Conservation (phyloP, 441 rosid genomes). For the Erodium moschatum region DNA sequence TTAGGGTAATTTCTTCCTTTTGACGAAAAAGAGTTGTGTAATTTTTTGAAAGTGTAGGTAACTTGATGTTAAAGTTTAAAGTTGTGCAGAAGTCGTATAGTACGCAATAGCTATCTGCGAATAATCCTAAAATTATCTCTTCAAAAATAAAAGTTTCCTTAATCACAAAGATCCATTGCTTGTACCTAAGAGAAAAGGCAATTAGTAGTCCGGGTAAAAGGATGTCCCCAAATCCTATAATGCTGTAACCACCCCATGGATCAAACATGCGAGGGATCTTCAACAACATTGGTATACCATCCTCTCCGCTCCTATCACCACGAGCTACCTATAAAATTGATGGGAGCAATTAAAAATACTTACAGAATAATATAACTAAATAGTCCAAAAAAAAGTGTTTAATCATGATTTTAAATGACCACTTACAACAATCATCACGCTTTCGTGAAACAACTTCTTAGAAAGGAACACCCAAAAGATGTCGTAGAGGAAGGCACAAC, state of each 20-base stretch:
- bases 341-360: not conserved
- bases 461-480: slow-evolving; percentile 92
- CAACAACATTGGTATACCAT: slow-evolving; percentile 67
- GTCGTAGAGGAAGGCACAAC: slow-evolving; percentile 83
- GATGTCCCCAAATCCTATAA: slow-evolving; percentile 73
- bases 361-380: not conserved
- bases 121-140: no score
- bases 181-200: slow-evolving; percentile 58
- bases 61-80: no score
- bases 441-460: slow-evolving; percentile 68
- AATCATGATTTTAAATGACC: not conserved
- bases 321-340: slow-evolving; percentile 53
- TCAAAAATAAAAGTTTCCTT: no score
- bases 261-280: slow-evolving; percentile 74
- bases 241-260: slow-evolving; percentile 78
- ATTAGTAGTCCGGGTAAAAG: slow-evolving; percentile 61
- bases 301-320: slow-evolving; percentile 70
- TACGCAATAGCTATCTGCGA: no score
- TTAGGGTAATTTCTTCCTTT: no score
- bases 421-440: slow-evolving; percentile 91
- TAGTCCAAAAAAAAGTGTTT: not conserved
- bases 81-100: no score
- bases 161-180: not conserved
- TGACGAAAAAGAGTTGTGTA: no score
- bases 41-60: no score